Base-by-base conservation (phyloP, 2,329 filamentous ascomycete genomes). In the Canariomyces notabilis region DNA sequence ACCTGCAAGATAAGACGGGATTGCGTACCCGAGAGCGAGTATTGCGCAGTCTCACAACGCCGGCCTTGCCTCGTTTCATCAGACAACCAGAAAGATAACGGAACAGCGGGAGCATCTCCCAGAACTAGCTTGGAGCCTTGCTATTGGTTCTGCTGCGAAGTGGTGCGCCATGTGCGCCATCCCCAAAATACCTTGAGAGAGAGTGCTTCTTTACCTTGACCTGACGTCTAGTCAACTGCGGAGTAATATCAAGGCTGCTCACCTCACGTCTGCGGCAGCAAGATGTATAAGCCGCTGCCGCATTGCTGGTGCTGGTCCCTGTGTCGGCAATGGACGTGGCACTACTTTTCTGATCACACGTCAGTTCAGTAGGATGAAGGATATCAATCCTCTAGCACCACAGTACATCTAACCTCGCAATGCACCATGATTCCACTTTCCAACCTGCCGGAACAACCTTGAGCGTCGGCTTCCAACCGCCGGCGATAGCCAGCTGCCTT, bases 271-370 rank as follows among this genome's bases (percentile, higher is more conserved):
- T n/a, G n/a, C n/a, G n/a, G n/a, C n/a, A n/a, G n/a, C n/a, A n/a
- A n/a, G n/a, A n/a, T n/a, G n/a, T n/a, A n/a, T n/a, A n/a, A n/a
- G n/a, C n/a, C n/a, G n/a, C n/a, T n/a, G n/a, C n/a, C n/a, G 38
- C 38, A 32, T 38, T 42, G 18, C n/a, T 42, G 31, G n/a, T 26
- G 19, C 31, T 33, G 18, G 46, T 31, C 23, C 34, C 50, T 48
- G 47, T 56, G 53, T 50, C 48, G 48, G 45, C n/a, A 37, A 44
- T n/a, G 20, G 42, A 36, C n/a, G 53, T 44, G 40, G 43, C 50
- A 53, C 50, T 40, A 47, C 42, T 49, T 49, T 16, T 42, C 20
- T 8, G 12, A 5, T n/a, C 37, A 44, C 45, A 38, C 49, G 49
- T 35, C 42, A 35, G 39, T 36, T 31, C 34, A 20, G 15, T 31